Evolutionary conservation across 805 yeast genomes (phyloP), one percentile per base, ranked within the genome.

Genomic region (Metschnikowia kofuensis): DNA sequence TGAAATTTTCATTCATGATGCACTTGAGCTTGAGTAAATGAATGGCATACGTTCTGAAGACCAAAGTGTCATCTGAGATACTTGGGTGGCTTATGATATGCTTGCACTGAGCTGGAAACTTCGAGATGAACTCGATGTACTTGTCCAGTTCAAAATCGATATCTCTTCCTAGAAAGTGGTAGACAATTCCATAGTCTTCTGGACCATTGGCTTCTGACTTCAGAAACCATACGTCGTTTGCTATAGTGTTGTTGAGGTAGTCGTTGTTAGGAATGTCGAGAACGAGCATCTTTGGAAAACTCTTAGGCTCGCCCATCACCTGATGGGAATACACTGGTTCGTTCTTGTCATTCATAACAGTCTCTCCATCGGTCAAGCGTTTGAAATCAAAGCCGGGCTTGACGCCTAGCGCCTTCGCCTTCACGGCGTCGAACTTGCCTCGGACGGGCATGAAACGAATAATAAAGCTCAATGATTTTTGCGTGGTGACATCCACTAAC

Each of bases 1-100:
- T 79, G 59, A 72, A 78, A 44, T 67, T 59, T 5, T 68, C 64
- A 5, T 68, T 66, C 55, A 80, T 76, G 7, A 85, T 54, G 3
- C 80, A 66, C 55, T 81, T 83, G 62, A 87, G 72, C 59, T 83
- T 84, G 51, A 87, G 61, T 1, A 79, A 67, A 15, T 77, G 69
- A 1, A 69, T 56, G 0, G 86, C 82, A 4, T 87, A 75, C 0
- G 83, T 76, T 30, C 70, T 75, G 63, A 82, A 83, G 6, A 80
- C 75, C 13, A 89, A 63, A 0, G 79, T 70, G 61, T 91, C 79
- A 15, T 88, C 81, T 11, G 84, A 73, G 44, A 86, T 71, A 13
- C 68, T 64, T 2, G 83, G 75, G 65, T 92, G 97, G n/a, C 94
- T 84, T 6, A 92, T 73, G 44, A 83, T 72, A 64, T 89, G 96